Evolutionary conservation across 768 basidiomycete species (phyloP).

Genomic region (Lactifluus echinatus): DNA sequence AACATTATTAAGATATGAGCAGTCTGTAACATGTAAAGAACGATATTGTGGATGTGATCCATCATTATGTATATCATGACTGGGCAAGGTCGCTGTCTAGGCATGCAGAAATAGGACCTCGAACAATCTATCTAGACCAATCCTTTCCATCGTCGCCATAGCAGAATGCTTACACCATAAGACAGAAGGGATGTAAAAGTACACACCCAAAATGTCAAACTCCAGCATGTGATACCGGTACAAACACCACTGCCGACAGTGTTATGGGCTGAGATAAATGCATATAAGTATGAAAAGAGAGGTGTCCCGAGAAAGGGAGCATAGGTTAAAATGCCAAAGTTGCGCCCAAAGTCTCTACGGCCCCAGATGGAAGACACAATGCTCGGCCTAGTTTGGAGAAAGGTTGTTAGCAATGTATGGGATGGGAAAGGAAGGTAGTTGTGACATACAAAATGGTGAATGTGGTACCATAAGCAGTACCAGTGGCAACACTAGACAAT

Average conservation of each 20-base stretch:
- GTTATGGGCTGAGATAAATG: constrained; percentile 46
- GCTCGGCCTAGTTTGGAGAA: constrained; percentile 44
- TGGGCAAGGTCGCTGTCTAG: not conserved
- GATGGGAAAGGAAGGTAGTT: not conserved
- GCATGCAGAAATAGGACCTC: not conserved
- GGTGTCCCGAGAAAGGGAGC: constrained; percentile 71
- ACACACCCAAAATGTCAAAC: constrained; percentile 51
- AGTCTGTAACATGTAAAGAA: not conserved
- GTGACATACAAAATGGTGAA: constrained; percentile 62
- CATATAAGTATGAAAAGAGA: constrained; percentile 71
- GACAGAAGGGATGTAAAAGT: constrained; percentile 36
- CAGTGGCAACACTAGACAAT: constrained; percentile 47
- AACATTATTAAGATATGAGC: not conserved
- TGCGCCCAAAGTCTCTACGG: constrained; percentile 56
- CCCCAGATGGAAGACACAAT: constrained; percentile 71
- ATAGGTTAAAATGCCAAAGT: constrained; percentile 68
- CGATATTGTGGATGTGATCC: not conserved
- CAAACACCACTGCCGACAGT: constrained; percentile 43
- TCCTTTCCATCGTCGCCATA: constrained; percentile 61
- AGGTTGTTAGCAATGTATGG: constrained; percentile 1
- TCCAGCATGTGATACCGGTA: constrained; percentile 55
- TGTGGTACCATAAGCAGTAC: constrained; percentile 57
- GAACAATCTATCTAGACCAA: constrained; percentile 33
- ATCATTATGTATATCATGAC: not conserved
- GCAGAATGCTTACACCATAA: constrained; percentile 31